These are phyloP conservation scores for Mycena indigotica DNA, from an alignment of 768 basidiomycete species.

Conservation along the genomic window DNA sequence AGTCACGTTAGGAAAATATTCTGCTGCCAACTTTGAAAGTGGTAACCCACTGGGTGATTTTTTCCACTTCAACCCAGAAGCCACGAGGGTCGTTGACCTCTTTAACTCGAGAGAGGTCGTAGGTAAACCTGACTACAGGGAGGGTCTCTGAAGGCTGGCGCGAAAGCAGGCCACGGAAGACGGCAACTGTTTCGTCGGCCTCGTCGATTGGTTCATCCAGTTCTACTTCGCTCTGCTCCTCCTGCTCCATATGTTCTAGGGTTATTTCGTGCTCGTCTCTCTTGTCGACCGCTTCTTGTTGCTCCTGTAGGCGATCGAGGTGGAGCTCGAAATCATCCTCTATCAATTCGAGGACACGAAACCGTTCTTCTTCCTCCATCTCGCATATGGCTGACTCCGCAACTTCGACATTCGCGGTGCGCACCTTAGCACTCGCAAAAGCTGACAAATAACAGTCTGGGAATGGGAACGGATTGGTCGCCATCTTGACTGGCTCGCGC, in stretches of 20 bases:
- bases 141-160: not conserved
- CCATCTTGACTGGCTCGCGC: too few species aligned
- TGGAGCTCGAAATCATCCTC: not conserved
- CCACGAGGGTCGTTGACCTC: not conserved
- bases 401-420: not conserved
- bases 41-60: not conserved
- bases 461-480: too few species aligned
- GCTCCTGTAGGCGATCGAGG: not conserved
- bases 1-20: not conserved
- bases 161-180: not conserved
- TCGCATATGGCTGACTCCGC: not conserved
- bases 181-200: not conserved
- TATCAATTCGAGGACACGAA: not conserved
- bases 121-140: not conserved
- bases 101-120: too few species aligned
- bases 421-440: not conserved
- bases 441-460: not conserved
- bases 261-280: too few species aligned
- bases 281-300: not conserved
- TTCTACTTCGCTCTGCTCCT: not conserved
- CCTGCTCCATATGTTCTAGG: not conserved
- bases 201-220: not conserved
- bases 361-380: not conserved
- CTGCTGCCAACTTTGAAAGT: not conserved
- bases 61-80: not conserved